Percentiles rank a stretch among this genome's conserved stretches.
phyloP scores from a whole-genome alignment of 176 grass and related monocot genomes.

The Triticum timopheevii region DNA sequence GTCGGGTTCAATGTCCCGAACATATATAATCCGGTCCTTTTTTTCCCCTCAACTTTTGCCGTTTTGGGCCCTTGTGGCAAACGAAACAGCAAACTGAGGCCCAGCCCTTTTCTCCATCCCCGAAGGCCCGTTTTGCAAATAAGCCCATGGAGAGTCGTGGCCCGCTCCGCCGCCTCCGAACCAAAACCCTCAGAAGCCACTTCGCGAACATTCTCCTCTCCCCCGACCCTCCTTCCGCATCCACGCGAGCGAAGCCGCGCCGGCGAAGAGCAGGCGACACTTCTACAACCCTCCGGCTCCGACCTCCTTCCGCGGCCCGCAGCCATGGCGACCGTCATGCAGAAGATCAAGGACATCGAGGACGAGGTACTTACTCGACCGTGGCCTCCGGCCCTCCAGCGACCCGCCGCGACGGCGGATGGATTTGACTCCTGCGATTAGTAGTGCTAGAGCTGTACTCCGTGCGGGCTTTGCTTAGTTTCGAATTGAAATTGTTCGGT shows the following conservation, averaged over 20 bases:
- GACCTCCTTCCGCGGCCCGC: not conserved
- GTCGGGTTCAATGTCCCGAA: constrained; percentile 67
- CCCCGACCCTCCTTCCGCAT: not conserved
- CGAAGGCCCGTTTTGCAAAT: not conserved
- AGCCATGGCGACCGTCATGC: constrained; percentile 95
- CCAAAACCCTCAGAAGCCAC: constrained; percentile 37
- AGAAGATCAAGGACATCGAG: constrained; percentile 99
- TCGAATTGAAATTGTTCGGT: constrained; percentile 1
- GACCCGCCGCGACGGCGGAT: not conserved
- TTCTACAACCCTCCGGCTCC: not conserved
- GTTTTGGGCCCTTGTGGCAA: no score
- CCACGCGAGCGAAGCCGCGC: constrained; percentile 19
- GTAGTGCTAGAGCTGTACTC: no score
- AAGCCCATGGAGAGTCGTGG: not conserved
- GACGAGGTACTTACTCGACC: constrained; percentile 65
- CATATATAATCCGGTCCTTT: constrained; percentile 19
- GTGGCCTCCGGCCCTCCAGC: not conserved
- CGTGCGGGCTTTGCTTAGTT: not conserved
- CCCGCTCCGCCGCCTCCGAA: not conserved
- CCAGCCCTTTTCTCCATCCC: not conserved
- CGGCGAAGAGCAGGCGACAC: not conserved
- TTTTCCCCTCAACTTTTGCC: fast-evolving
- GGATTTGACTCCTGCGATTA: not conserved
- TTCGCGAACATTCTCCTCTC: constrained; percentile 28
- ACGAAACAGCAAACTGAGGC: not conserved